Evolutionary conservation across 331 rosid species (phyloP).

Genomic region (Stylosanthes scabra): DNA sequence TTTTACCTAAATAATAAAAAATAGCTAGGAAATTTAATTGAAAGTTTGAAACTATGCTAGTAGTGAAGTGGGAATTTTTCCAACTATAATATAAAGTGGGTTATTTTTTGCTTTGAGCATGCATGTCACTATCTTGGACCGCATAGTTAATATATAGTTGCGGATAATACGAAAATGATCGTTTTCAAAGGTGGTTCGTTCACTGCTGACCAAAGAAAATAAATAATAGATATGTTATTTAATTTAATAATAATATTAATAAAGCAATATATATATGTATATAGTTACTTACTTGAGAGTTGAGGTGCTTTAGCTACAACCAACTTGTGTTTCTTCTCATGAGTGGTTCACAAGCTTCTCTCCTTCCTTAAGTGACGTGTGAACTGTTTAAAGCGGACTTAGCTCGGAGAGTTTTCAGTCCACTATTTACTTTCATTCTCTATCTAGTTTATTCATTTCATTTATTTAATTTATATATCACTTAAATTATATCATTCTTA

Average conservation of each 20-base stretch:
- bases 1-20: too few relatives aligned
- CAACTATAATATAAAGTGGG: constrained; percentile 18
- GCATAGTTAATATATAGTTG: constrained; percentile 1
- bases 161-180: constrained; percentile 22
- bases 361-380: constrained; percentile 42
- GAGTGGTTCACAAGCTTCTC: constrained; percentile 56
- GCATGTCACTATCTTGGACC: constrained; percentile 37
- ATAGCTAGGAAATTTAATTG: too few relatives aligned
- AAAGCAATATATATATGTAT: background rate
- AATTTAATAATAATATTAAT: background rate
- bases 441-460: background rate
- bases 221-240: background rate
- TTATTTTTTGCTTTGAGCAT: background rate
- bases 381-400: constrained; percentile 54
- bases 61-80: constrained; percentile 36
- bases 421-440: constrained; percentile 34
- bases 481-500: background rate
- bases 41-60: background rate
- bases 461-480: background rate
- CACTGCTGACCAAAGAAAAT: constrained; percentile 30
- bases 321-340: constrained; percentile 32
- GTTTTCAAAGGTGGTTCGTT: constrained; percentile 14
- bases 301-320: constrained; percentile 39
- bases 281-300: background rate
- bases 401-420: constrained; percentile 35